Evolutionary conservation across 108 stramenopile genomes (phyloP).

Genomic region (Stephanodiscus minutulus): DNA sequence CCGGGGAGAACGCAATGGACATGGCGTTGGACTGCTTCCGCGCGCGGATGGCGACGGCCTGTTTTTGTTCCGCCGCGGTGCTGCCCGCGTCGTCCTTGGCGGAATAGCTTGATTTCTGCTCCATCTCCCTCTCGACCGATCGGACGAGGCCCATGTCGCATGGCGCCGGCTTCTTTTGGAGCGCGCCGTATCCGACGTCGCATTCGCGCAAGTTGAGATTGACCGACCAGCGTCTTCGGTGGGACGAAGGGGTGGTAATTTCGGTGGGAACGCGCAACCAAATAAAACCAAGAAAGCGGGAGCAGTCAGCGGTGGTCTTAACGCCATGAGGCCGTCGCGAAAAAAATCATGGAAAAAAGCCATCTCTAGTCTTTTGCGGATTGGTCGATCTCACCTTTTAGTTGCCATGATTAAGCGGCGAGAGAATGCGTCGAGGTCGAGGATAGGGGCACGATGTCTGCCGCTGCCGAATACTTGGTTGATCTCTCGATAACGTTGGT

Average conservation of each 20-base stretch:
- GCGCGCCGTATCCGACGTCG: conserved; percentile 45
- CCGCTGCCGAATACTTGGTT: too few relatives aligned
- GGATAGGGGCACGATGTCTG: neutral
- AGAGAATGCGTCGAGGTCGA: neutral
- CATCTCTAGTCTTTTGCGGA: neutral
- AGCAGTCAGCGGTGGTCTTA: neutral
- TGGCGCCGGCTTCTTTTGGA: conserved; percentile 38
- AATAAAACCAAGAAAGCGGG: too few relatives aligned
- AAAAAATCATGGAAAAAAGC: neutral
- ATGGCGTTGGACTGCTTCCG: conserved; percentile 76
- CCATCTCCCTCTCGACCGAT: conserved; percentile 41
- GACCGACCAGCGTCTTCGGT: conserved; percentile 58
- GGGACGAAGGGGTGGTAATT: too few relatives aligned
- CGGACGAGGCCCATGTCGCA: conserved; percentile 43
- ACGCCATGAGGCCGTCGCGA: neutral
- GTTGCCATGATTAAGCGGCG: neutral
- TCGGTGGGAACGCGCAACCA: too few relatives aligned
- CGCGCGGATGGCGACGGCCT: conserved; percentile 57
- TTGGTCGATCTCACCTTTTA: neutral
- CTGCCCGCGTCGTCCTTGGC: conserved; percentile 31
- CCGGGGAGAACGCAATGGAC: conserved; percentile 86
- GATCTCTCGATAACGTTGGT: too few relatives aligned
- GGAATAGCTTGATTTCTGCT: conserved; percentile 36
- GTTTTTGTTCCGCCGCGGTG: conserved; percentile 45
- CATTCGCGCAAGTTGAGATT: conserved; percentile 56